Evolutionary conservation across 139 green algal genomes (phyloP).

Genomic region (Protoeuglena noctilucae): DNA sequence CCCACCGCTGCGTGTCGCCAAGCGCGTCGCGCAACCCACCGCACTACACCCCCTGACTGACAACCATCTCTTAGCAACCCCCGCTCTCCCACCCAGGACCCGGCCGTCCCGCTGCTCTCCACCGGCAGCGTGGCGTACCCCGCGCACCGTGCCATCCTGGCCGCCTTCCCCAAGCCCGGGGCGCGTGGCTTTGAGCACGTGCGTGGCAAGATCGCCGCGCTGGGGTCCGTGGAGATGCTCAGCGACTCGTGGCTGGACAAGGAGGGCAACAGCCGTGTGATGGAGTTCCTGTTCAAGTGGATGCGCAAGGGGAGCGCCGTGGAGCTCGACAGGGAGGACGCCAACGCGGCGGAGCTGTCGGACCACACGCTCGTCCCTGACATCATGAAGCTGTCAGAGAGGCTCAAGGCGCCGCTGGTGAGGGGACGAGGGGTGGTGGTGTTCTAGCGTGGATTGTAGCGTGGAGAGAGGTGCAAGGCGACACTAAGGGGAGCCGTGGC

Average conservation of each 20-base stretch:
- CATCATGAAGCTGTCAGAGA: not conserved
- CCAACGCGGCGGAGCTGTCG: conserved; percentile 47
- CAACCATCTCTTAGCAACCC: too few species aligned
- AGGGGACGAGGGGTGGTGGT: too few species aligned
- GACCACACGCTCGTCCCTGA: conserved; percentile 43
- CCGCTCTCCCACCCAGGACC: too few species aligned
- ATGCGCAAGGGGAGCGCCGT: conserved; percentile 34
- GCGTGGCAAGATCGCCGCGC: conserved; percentile 34
- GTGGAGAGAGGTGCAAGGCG: too few species aligned
- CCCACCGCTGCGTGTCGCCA: too few species aligned
- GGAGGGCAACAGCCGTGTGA: conserved; percentile 62
- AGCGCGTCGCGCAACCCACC: too few species aligned
- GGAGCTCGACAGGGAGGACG: conserved; percentile 38
- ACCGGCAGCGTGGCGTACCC: conserved; percentile 58
- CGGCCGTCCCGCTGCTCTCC: conserved; percentile 53
- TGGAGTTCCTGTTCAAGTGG: conserved; percentile 70
- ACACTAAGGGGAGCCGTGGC: too few species aligned
- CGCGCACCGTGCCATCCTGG: conserved; percentile 33
- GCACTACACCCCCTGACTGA: too few species aligned
- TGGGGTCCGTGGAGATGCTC: conserved; percentile 54
- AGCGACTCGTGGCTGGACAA: conserved; percentile 71
- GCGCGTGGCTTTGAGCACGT: too few species aligned
- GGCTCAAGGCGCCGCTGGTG: not conserved
- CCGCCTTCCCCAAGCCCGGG: not conserved
- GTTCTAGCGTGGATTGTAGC: too few species aligned